Base-by-base conservation (phyloP, 345 rosid genomes). In the Euphorbia lathyris region DNA sequence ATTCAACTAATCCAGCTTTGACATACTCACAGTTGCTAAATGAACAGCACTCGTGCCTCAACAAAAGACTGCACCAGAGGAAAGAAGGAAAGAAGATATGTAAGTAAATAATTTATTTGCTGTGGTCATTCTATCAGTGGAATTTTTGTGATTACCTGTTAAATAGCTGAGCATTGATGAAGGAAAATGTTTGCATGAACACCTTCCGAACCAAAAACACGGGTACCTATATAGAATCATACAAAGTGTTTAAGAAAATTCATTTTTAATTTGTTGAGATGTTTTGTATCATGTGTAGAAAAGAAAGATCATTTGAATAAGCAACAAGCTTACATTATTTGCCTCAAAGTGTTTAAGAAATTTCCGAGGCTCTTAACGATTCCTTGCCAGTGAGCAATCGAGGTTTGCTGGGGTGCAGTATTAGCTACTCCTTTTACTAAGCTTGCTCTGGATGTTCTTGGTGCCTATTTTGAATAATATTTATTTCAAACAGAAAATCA, bases 341-440 rank as follows among this genome's bases (percentile, higher is more conserved):
- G 79, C 80, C 84, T 83, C 83, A 93, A 78, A 34, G 92, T 90
- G 67, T 86, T 85, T 56, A 93, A 82, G 84, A 90, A 87, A 82
- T 83, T 93, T 65, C 93, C 93, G 30, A 93, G 96, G 83, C 97
- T 93, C 83, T 85, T 93, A 58, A 90, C 96, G 70, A 90, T 93
- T 73, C 93, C 97, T 84, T 93, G 97, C 98, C 97, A 93, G 74
- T 93, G 97, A 22, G 97, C 93, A 74, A 93, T 93, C 74, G 90
- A 79, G 52, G 96, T 85, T 77, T 90, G 97, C 72, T 93, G 98
- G 19, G 89, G 97, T 25, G 90, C 93, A 10, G 86, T 66, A 71
- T 83, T 93, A 58, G 87, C 93, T 38, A 87, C 81, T 73, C 98
- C 97, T 85, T 93, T 93, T 48, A 93, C 98, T 71, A 93, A 80